These are phyloP conservation scores for Psidium friedrichsthalianum DNA, from an alignment of 345 rosid species.

Conservation along the genomic window DNA sequence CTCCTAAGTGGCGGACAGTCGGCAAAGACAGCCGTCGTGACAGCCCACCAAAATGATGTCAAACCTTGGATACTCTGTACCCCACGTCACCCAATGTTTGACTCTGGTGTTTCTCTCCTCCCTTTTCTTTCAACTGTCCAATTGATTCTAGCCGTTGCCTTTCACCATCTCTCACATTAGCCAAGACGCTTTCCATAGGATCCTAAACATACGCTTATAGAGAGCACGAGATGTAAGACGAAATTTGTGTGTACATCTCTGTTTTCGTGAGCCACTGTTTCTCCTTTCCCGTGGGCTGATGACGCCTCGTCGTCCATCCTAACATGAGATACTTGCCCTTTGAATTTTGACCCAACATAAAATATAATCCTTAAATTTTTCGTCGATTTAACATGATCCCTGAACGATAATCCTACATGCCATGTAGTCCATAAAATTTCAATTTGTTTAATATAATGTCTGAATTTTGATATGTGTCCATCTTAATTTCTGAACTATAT, in stretches of 20 bases:
- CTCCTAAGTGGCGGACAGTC: slow-evolving; percentile 41
- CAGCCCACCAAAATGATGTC: background rate
- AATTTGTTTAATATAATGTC: too few species aligned
- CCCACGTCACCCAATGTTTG: background rate
- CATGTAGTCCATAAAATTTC: too few species aligned
- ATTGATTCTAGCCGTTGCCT: background rate
- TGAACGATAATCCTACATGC: too few species aligned
- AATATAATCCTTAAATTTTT: too few species aligned
- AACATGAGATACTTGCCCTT: background rate
- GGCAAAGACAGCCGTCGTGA: slow-evolving; percentile 20
- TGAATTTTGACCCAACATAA: too few species aligned
- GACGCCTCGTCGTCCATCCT: background rate
- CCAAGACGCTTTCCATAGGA: background rate
- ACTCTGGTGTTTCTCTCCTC: background rate
- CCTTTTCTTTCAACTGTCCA: background rate
- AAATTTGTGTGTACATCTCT: background rate
- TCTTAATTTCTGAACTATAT: too few species aligned
- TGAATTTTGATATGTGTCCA: too few species aligned
- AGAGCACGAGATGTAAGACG: background rate
- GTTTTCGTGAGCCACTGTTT: background rate
- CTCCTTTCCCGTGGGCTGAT: background rate
- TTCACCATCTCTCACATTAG: background rate
- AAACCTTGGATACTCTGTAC: background rate
- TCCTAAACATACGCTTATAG: background rate
- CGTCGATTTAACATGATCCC: too few species aligned